Evolutionary conservation across 2,329 filamentous ascomycete species (phyloP).

Genomic region (Dactylellina leptospora): DNA sequence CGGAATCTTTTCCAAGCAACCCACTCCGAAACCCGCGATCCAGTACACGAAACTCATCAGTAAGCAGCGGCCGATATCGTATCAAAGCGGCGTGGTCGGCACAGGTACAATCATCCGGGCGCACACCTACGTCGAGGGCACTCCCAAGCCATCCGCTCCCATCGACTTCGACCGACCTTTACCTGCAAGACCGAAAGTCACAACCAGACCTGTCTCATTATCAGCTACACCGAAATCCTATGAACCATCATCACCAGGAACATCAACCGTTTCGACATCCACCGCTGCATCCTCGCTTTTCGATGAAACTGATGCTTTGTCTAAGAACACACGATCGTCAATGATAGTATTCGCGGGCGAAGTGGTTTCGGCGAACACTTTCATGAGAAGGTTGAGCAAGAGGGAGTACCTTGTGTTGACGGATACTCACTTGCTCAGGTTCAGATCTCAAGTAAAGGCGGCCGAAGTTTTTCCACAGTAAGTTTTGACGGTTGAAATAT

Average conservation of each 20-base stretch:
- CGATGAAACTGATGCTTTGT: constrained; percentile 33
- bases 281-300: constrained; percentile 44
- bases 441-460: constrained; percentile 74
- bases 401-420: constrained; percentile 77
- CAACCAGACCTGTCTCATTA: constrained; percentile 42
- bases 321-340: constrained; percentile 27
- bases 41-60: constrained; percentile 47
- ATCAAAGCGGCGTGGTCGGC: constrained; percentile 43
- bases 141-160: constrained; percentile 31
- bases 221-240: constrained; percentile 46
- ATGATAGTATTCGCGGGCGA: constrained; percentile 67
- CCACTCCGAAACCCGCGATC: constrained; percentile 24
- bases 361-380: constrained; percentile 73
- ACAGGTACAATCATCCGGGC: constrained; percentile 43
- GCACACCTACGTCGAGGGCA: constrained; percentile 34
- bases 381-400: constrained; percentile 72
- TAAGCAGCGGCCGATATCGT: constrained; percentile 46
- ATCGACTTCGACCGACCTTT: constrained; percentile 46
- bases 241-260: constrained; percentile 50
- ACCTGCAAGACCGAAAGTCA: constrained; percentile 40
- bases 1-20: constrained; percentile 37
- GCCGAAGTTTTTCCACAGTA: constrained; percentile 68
- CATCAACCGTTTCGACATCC: constrained; percentile 48
- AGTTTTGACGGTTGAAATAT: constrained; percentile 7
- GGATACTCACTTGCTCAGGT: constrained; percentile 73